phyloP scores from a whole-genome alignment of 768 basidiomycete species.

The Cantharellus anzutake region DNA sequence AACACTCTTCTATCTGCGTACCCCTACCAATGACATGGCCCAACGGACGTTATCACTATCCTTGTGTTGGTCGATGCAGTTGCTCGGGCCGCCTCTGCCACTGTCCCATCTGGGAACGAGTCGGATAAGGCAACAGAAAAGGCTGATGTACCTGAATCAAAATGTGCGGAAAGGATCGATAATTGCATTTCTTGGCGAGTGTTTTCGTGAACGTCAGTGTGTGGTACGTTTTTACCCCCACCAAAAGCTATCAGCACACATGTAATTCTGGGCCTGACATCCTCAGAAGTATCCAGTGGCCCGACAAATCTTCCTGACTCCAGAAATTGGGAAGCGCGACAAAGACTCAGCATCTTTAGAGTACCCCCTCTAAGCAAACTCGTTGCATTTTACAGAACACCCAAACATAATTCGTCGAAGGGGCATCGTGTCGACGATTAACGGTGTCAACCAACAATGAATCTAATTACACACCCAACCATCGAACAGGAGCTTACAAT shows the following conservation, averaged over 20 bases:
- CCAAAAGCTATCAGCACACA: neutral
- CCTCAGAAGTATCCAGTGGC: too few relatives aligned
- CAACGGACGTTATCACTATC: conserved; percentile 39
- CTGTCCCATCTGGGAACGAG: neutral
- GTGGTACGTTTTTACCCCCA: conserved; percentile 32
- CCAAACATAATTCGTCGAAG: conserved; percentile 68
- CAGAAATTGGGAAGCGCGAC: neutral
- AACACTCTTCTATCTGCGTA: too few relatives aligned
- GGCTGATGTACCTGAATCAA: conserved; percentile 12
- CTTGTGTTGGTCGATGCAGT: conserved; percentile 84
- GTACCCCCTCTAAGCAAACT: conserved; percentile 64
- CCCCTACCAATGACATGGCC: conserved; percentile 40
- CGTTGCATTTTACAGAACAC: conserved; percentile 74
- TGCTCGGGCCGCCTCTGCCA: conserved; percentile 36
- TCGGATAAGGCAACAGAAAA: neutral
- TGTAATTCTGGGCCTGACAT: conserved; percentile 9
- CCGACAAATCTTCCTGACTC: neutral
- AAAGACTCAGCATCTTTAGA: conserved; percentile 29
- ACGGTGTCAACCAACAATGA: conserved; percentile 27
- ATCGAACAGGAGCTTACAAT: conserved; percentile 55
- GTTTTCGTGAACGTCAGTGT: conserved; percentile 87
- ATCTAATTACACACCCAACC: neutral
- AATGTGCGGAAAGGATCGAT: conserved; percentile 44
- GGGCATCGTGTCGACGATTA: conserved; percentile 72
- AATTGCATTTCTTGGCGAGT: conserved; percentile 78